These are phyloP conservation scores for Ilyonectria sp. DNA, from an alignment of 2,329 filamentous ascomycete genomes.

Conservation along the genomic window DNA sequence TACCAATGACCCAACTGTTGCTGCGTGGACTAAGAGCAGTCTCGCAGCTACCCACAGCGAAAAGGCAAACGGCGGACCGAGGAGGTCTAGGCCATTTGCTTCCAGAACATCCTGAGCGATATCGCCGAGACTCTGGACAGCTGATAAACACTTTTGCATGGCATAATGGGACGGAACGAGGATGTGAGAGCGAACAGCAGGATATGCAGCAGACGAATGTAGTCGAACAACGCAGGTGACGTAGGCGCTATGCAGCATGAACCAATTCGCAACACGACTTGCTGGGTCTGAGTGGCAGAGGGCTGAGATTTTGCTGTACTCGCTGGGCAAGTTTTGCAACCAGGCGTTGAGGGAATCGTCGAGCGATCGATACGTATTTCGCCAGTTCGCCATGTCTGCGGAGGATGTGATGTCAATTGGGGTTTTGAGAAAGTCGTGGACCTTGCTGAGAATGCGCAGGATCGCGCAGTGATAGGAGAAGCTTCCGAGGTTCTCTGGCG, in stretches of 20 bases:
- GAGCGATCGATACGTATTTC: slow-evolving; percentile 57
- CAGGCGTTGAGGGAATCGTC: slow-evolving; percentile 58
- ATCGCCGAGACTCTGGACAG: slow-evolving; percentile 60
- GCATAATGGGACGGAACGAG: slow-evolving; percentile 61
- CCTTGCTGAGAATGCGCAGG: slow-evolving; percentile 59
- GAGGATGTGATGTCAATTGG: slow-evolving; percentile 58
- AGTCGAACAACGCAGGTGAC: slow-evolving; percentile 60
- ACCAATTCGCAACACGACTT: slow-evolving; percentile 63
- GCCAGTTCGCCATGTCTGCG: slow-evolving; percentile 57
- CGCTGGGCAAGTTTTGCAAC: slow-evolving; percentile 60
- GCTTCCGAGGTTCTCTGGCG: slow-evolving; percentile 60
- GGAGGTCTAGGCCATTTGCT: slow-evolving; percentile 58
- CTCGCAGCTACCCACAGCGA: slow-evolving; percentile 61
- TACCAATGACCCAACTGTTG: slow-evolving; percentile 54
- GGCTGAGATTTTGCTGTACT: slow-evolving; percentile 62
- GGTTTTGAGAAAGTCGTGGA: slow-evolving; percentile 59
- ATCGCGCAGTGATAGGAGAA: slow-evolving; percentile 63
- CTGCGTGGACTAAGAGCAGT: slow-evolving; percentile 59
- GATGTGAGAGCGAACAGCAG: slow-evolving; percentile 57
- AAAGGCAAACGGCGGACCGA: slow-evolving; percentile 62
- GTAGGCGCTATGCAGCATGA: slow-evolving; percentile 62
- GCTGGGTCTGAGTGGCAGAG: slow-evolving; percentile 62
- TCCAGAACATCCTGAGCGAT: slow-evolving; percentile 61
- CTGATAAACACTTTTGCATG: slow-evolving; percentile 61
- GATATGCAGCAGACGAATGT: slow-evolving; percentile 62